Evolutionary conservation across 1,284 basidiomycete genomes (phyloP).

Genomic region (Cutaneotrichosporon cutaneum): DNA sequence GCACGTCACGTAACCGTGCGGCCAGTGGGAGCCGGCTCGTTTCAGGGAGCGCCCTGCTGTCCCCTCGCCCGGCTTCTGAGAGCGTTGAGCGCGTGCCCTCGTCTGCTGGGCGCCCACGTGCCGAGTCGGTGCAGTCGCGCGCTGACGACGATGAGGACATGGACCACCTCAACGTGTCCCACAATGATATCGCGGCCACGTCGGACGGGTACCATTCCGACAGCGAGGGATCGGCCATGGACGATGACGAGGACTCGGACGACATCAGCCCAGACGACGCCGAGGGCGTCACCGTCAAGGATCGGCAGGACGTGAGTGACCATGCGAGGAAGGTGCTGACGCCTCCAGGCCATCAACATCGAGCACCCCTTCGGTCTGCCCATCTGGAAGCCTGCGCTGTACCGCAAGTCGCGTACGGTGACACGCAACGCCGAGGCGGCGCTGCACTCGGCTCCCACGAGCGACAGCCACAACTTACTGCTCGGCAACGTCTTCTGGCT

Average conservation of each 20-base stretch:
- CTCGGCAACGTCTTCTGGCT: slow-evolving; percentile 94
- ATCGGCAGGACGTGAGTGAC: slow-evolving; percentile 79
- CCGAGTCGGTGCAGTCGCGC: slow-evolving; percentile 6
- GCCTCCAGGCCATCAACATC: slow-evolving; percentile 74
- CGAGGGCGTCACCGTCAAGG: slow-evolving; percentile 85
- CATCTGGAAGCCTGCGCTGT: slow-evolving; percentile 99
- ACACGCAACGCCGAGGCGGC: slow-evolving; percentile 94
- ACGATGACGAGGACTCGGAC: slow-evolving; percentile 41
- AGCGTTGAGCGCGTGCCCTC: background rate
- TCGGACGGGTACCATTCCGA: slow-evolving; percentile 32
- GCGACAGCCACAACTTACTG: slow-evolving; percentile 80
- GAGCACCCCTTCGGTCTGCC: slow-evolving; percentile 99
- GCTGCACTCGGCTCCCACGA: slow-evolving; percentile 86
- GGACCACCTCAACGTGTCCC: background rate
- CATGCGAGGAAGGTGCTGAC: slow-evolving; percentile 11
- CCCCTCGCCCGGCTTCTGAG: background rate
- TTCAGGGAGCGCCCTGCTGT: background rate
- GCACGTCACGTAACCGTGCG: slow-evolving; percentile 9
- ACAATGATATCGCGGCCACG: background rate
- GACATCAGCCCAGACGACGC: slow-evolving; percentile 52
- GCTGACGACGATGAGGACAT: slow-evolving; percentile 13
- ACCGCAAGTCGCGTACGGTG: slow-evolving; percentile 96
- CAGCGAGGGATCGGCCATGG: slow-evolving; percentile 36
- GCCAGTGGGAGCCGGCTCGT: slow-evolving; percentile 10
- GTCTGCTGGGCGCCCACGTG: slow-evolving; percentile 21